A percentile compares a stretch with the other conserved stretches of the same genome.
phyloP scores from a whole-genome alignment of 441 rosid genomes.

The Breynia disticha region DNA sequence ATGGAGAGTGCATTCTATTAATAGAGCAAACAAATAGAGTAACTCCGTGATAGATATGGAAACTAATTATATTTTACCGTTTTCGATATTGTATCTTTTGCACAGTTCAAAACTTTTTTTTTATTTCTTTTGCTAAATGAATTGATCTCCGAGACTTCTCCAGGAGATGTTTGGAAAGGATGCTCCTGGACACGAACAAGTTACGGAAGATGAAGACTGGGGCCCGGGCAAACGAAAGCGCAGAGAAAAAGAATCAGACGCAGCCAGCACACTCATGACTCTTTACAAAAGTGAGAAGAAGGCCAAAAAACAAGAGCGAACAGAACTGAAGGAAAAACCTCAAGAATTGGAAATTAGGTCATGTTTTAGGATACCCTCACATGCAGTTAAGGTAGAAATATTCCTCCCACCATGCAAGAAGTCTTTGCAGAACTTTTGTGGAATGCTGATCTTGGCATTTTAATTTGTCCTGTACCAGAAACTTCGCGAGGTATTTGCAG shows the following conservation, averaged over 20 bases:
- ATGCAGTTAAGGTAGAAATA: slow-evolving; percentile 65
- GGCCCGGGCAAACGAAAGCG: slow-evolving; percentile 80
- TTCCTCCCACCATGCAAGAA: not conserved
- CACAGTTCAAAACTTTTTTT: slow-evolving; percentile 9
- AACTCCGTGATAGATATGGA: not conserved
- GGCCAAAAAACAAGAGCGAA: slow-evolving; percentile 19
- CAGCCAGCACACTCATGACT: slow-evolving; percentile 59
- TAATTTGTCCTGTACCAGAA: slow-evolving; percentile 41
- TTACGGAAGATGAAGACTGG: slow-evolving; percentile 99
- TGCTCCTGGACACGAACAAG: slow-evolving; percentile 55
- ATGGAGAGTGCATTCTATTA: no score
- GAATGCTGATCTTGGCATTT: slow-evolving; percentile 13
- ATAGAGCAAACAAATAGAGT: no score
- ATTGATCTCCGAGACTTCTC: slow-evolving; percentile 4
- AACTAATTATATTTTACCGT: not conserved
- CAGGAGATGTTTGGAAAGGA: slow-evolving; percentile 99
- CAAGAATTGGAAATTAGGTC: slow-evolving; percentile 38
- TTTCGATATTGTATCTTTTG: slow-evolving; percentile 5
- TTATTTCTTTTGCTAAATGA: not conserved
- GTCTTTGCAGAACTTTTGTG: slow-evolving; percentile 6
- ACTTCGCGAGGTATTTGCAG: slow-evolving; percentile 83
- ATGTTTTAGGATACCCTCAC: slow-evolving; percentile 57
- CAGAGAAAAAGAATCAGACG: slow-evolving; percentile 76
- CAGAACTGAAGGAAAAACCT: slow-evolving; percentile 26
- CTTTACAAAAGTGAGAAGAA: slow-evolving; percentile 48